phyloP scores from a whole-genome alignment of 1,284 basidiomycete genomes.

The Cryptococcus sp. region DNA sequence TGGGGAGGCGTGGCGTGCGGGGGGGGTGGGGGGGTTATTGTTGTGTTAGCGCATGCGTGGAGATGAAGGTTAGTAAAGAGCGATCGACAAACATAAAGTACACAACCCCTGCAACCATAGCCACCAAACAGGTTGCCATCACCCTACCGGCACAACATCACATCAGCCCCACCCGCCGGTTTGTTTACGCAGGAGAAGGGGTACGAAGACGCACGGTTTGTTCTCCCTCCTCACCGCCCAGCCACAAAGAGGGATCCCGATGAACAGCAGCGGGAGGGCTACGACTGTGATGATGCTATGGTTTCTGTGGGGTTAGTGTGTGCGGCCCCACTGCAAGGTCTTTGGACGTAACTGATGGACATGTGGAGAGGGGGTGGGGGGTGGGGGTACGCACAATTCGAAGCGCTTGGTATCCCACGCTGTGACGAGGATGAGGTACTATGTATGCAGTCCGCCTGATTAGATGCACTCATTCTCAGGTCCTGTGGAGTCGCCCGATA shows the following conservation, averaged over 20 bases:
- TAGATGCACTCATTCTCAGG: too few relatives aligned
- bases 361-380: constrained; percentile 49
- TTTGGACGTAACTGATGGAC: neutral
- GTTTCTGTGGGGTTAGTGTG: constrained; percentile 53
- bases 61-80: too few relatives aligned
- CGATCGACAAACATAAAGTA: constrained; percentile 64
- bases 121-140: constrained; percentile 76
- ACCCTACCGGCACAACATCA: constrained; percentile 55
- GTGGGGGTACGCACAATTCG: constrained; percentile 56
- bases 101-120: constrained; percentile 72
- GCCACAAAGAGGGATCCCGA: constrained; percentile 60
- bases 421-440: constrained; percentile 41
- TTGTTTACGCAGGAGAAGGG: too few relatives aligned
- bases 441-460: too few relatives aligned
- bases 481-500: neutral
- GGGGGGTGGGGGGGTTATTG: neutral
- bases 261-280: constrained; percentile 72
- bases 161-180: too few relatives aligned
- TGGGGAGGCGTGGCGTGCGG: neutral
- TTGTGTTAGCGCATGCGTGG: too few relatives aligned
- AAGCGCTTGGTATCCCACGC: constrained; percentile 26
- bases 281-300: constrained; percentile 73
- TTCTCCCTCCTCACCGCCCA: constrained; percentile 33
- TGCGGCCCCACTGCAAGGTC: constrained; percentile 46
- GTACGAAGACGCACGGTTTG: constrained; percentile 17